Base-by-base conservation (phyloP, 192 early-diverging fungal genomes). In the Dispira parvispora region DNA sequence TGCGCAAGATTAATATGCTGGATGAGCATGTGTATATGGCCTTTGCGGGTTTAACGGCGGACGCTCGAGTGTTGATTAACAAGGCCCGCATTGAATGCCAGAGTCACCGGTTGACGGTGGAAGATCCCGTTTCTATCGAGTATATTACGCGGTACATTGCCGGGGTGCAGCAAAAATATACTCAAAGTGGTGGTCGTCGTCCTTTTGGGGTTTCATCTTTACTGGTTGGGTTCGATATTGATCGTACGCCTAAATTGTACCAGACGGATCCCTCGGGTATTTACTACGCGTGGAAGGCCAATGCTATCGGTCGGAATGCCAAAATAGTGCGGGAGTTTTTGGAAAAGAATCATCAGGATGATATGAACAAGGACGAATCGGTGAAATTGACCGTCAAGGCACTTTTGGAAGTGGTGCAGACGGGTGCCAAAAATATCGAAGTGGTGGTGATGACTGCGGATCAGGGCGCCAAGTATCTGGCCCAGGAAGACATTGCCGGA, bases 401-500 rank as follows among this genome's bases (percentile, higher is more conserved):
- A 55, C 72, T 99, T 65, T 75, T 99, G 52, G 96, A 96, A 80
- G 90, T 98, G 64, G 96, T 99, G 61, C 96, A 99, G 80, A 99
- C 92, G 5, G 96, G 96, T 45, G 89, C 96, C 62, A 99, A 99
- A 82, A 99, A 99, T 72, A 99, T 99, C 76, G 96, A 99, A 69
- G 87, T 99, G 68, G 87, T 90, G 14, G 77, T 90, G 21, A 94
- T 96, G 88, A 88, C 86, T 45, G 66, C 74, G 20, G 87, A 92
- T 64, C 77, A 82, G 58, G 71, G 78, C 26, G 68, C 86, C 16
- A 82, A 83, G 78, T 76, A 79, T 56, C 75, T 92, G 54, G 80
- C 82, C 46, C 69, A 82, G 46, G 77, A 79, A 45, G 84, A 90
- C 62, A 81, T 96, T 53, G 90, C 90, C 63, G 75, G 68, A 11